Evolutionary conservation across 768 basidiomycete species (phyloP), one percentile per base, ranked within the genome.

Genomic region (Tylopilus intermedius): DNA sequence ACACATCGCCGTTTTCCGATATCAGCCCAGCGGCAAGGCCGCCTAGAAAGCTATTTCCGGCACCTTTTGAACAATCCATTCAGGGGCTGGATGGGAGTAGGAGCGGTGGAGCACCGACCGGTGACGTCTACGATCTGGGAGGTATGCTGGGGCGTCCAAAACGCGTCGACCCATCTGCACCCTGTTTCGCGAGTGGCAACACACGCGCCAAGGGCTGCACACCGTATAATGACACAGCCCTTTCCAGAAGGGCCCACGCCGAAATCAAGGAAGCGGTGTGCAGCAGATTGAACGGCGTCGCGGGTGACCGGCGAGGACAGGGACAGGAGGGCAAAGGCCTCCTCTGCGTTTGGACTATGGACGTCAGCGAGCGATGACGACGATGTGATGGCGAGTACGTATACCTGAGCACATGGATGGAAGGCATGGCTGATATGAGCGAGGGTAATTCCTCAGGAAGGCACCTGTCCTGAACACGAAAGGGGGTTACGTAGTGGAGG

Each of bases 41-140:
- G 13, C 91, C 91, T 22, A 94, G 74, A 67, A 94, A 95, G 54
- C 82, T 79, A 67, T 95, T 95, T 14, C 93, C 93, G n/a, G 90
- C 92, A 41, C 93, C 90, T 90, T 57, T 33, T 6, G 22, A 35
- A 55, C 48, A 32, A 22, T 21, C 10, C 11, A 8, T 45, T 58
- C 51, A 50, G 53, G 40, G 35, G 32, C 18, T 18, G n/a, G 13
- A 30, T 35, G 15, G 44, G 21, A 37, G 49, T 51, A 38, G 47
- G 45, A 45, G 49, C 24, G 38, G 3, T 21, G 47, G 44, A 18
- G 18, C 49, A 62, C 66, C 59, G 56, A 83, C 88, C 92, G 57
- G 91, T 94, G 24, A 92, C 90, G 67, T 94, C 91, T 2, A 86
- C 78, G 14, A 94, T 74, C 51, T 76, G 80, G 21, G 70, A 68